Percentiles rank a stretch among this genome's conserved stretches.
These are phyloP conservation scores for Globisporangium cylindrosporum DNA, from an alignment of 352 stramenopile genomes.

Conservation along the genomic window DNA sequence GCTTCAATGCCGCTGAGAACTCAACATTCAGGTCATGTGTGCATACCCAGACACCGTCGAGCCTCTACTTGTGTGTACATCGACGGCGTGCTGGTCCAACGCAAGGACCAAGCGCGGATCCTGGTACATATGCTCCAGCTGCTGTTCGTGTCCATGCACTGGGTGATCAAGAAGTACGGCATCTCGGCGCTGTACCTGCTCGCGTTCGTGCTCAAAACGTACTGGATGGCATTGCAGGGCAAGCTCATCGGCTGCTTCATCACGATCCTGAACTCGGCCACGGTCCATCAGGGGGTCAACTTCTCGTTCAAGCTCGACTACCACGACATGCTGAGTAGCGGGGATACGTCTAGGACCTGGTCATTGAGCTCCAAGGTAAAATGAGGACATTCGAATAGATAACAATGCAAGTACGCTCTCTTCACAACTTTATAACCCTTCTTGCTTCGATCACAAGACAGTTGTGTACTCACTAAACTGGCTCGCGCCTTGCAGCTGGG, in stretches of 20 bases:
- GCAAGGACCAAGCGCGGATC: slow-evolving; percentile 14
- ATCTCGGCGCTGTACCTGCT: slow-evolving; percentile 25
- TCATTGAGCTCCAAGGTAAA: too few relatives aligned
- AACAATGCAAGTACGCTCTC: not conserved
- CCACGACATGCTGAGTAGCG: not conserved
- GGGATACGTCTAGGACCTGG: too few relatives aligned
- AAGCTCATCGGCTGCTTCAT: slow-evolving; percentile 17
- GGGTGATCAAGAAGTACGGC: slow-evolving; percentile 27
- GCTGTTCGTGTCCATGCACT: slow-evolving; percentile 20
- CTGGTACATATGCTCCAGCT: slow-evolving; percentile 24
- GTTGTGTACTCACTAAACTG: slow-evolving; percentile 6
- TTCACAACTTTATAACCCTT: not conserved
- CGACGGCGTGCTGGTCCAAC: not conserved
- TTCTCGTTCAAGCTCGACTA: slow-evolving; percentile 16
- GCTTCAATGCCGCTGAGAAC: too few relatives aligned
- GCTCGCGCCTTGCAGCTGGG: slow-evolving; percentile 6
- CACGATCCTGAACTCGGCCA: slow-evolving; percentile 15
- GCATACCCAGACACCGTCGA: too few relatives aligned
- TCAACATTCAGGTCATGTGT: too few relatives aligned
- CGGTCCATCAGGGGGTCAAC: slow-evolving; percentile 12
- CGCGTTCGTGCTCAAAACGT: slow-evolving; percentile 36
- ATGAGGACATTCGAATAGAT: too few relatives aligned
- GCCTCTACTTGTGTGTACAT: not conserved
- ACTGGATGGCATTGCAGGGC: slow-evolving; percentile 20
- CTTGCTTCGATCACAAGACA: slow-evolving; percentile 9